Conservation (phyloP, 192 early-diverging fungal genomes). For the Backusella tuberculispora region DNA sequence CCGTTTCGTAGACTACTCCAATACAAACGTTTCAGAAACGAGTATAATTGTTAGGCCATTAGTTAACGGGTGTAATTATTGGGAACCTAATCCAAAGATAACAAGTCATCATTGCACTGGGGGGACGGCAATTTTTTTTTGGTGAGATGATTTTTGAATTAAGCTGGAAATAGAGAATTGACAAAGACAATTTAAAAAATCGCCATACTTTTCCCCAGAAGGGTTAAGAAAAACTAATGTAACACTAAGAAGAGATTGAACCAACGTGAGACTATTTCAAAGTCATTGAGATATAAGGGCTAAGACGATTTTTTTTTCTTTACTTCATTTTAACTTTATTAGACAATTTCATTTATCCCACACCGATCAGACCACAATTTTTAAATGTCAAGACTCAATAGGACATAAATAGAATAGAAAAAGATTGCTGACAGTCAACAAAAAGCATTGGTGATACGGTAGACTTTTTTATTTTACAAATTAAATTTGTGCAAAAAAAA, state of each 20-base stretch:
- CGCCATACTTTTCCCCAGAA: no score
- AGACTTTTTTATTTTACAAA: neutral
- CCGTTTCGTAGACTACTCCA: constrained; percentile 17
- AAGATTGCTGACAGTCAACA: constrained; percentile 12
- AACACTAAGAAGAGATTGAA: constrained; percentile 7
- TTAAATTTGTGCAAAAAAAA: no score
- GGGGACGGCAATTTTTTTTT: constrained; percentile 17
- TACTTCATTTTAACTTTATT: constrained; percentile 21
- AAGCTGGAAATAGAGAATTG: constrained; percentile 14
- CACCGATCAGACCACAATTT: constrained; percentile 17
- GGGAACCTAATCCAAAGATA: constrained; percentile 17
- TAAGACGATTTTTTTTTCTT: constrained; percentile 20
- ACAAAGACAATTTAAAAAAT: no score
- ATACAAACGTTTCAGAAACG: constrained; percentile 18
- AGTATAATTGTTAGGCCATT: constrained; percentile 19
- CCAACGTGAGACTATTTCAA: constrained; percentile 17
- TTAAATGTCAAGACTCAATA: constrained; percentile 20
- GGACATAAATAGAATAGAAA: constrained; percentile 17
- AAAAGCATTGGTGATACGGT: no score
- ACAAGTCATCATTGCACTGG: no score
- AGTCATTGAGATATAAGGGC: constrained; percentile 19
- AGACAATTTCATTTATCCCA: constrained; percentile 23
- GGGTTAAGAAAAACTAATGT: constrained; percentile 15
- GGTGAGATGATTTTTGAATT: constrained; percentile 14
- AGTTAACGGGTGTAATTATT: constrained; percentile 14